Conservation (phyloP, 306 rosid genomes). For the Cucurbita moschata region DNA sequence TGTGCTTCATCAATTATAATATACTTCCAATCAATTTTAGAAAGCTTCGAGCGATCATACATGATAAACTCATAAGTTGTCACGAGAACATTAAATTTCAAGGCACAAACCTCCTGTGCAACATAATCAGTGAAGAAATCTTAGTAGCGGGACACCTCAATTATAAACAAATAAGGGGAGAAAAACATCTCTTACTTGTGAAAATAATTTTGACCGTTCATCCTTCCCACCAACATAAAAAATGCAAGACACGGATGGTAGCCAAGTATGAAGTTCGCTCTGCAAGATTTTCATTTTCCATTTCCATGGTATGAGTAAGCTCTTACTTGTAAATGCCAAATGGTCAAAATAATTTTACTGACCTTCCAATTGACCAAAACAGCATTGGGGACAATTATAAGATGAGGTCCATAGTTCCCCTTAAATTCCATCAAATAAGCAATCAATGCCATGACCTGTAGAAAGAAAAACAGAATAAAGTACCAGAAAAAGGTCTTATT, state of each 20-base stretch:
- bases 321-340: not conserved
- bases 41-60: conserved; percentile 95
- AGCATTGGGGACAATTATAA: conserved; percentile 94
- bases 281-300: conserved; percentile 26
- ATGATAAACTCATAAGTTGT: conserved; percentile 98
- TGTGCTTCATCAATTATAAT: conserved; percentile 98
- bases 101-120: conserved; percentile 70
- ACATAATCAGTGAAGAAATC: conserved; percentile 10
- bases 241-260: conserved; percentile 91
- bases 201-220: conserved; percentile 74
- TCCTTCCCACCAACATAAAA: conserved; percentile 93
- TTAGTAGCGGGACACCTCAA: conserved; percentile 5
- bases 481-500: not conserved
- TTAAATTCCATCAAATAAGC: conserved; percentile 98
- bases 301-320: conserved; percentile 1
- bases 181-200: conserved; percentile 52
- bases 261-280: conserved; percentile 88
- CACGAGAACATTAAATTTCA: conserved; percentile 97
- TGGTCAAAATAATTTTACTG: conserved; percentile 3
- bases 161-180: conserved; percentile 8
- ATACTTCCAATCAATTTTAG: conserved; percentile 94
- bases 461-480: conserved; percentile 1
- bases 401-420: conserved; percentile 99
- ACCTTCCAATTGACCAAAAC: conserved; percentile 99
- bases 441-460: conserved; percentile 95